phyloP scores from a whole-genome alignment of 495 filamentous ascomycete species.

The Venustampulla echinocandica region DNA sequence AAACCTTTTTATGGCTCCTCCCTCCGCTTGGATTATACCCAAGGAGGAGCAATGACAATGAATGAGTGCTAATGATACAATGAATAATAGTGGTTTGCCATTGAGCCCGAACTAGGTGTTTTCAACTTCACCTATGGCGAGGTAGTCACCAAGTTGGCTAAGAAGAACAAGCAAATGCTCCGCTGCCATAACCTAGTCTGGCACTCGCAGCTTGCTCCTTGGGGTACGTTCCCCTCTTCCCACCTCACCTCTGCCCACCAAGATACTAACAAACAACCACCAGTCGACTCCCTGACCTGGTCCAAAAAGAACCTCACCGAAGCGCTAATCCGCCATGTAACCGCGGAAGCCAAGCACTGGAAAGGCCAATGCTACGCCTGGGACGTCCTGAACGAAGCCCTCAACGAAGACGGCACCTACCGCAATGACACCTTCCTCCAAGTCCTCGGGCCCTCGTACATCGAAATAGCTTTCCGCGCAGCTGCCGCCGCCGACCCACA shows the following conservation, averaged over 20 bases:
- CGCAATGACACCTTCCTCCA: conserved; percentile 47
- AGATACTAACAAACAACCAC: neutral
- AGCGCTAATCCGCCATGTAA: conserved; percentile 46
- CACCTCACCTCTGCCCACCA: neutral
- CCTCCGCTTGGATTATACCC: neutral
- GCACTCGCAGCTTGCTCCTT: conserved; percentile 51
- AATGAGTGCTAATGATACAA: neutral
- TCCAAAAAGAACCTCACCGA: conserved; percentile 40
- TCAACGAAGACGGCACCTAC: conserved; percentile 58
- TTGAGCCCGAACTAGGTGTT: conserved; percentile 33
- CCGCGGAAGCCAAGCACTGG: conserved; percentile 42
- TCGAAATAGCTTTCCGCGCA: conserved; percentile 44
- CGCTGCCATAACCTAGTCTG: conserved; percentile 56
- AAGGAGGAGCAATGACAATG: neutral
- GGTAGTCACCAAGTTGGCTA: conserved; percentile 40
- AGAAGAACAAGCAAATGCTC: conserved; percentile 43
- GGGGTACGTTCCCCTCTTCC: conserved; percentile 32
- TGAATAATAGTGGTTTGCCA: conserved; percentile 37
- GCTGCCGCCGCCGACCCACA: conserved; percentile 44
- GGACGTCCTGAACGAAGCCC: conserved; percentile 64
- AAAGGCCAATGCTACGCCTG: conserved; percentile 42
- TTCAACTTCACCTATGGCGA: conserved; percentile 46
- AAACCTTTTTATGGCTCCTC: neutral
- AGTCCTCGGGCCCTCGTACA: conserved; percentile 47
- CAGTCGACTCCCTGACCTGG: conserved; percentile 45